Base-by-base conservation (phyloP, 371 early-diverging fungal genomes). In the Mucor velutinosus region DNA sequence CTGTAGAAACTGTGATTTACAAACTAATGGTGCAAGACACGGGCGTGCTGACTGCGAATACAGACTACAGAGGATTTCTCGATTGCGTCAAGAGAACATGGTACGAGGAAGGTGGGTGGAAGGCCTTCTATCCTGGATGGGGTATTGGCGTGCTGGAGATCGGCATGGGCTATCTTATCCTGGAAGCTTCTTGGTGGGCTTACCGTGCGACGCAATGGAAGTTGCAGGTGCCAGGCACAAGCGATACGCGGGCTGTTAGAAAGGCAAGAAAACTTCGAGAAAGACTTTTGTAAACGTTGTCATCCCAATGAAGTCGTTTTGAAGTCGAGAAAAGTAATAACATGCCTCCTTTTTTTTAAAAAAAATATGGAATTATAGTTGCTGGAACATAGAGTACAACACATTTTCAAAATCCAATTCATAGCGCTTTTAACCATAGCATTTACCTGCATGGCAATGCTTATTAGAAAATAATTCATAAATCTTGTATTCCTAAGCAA, bases 11-110 rank as follows among this genome's bases (percentile, higher is more conserved):
- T 0, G 65, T 88, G 8, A 70, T 86, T 4, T 85, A 83, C 35
- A 83, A 82, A 56, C 74, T 88, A 12, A 83, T 85, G 74, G 66
- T 85, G 2, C 87, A 88, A 60, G 87, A 78, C 19, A 82, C 76
- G 12, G 80, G 78, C 0, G 75, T 86, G 10, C 77, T 80, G 0
- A 65, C 74, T 3, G 75, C 76, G 21, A 76, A 82, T 5, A 80
- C 81, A 14, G 47, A 58, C 0, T 88, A 84, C 33, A 67, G 58
- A 7, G 88, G 88, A 0, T 80, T 86, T 25, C 82, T 82, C 65
- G 83, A 86, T 55, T 86, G 87, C 56, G 53, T 76, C 0, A 35
- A 19, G 14, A 64, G 47, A 11, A 78, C 73, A 10, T 80, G 71
- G 60, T 53, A 25, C 25, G 68, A 74, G n/a, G 79, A 80, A 70